Conservation (phyloP, 176 grass and related monocot species). For the Zea mays region Zm-B73-REFERENCE-NAM-5.0 NC_050098.1:6388001-6388500, state of each 20-base stretch:
- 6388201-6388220: slow-evolving; percentile 66
- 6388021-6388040: slow-evolving; percentile 42
- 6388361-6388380: slow-evolving; percentile 29
- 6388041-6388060: slow-evolving; percentile 53
- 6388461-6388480: background rate
- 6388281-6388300: slow-evolving; percentile 7
- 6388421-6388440: background rate
- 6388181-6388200: slow-evolving; percentile 63
- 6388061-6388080: slow-evolving; percentile 61
- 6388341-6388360: background rate
- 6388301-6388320: background rate
- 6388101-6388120: slow-evolving; percentile 85
- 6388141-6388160: slow-evolving; percentile 96
- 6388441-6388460: background rate
- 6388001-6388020: slow-evolving; percentile 79
- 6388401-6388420: slow-evolving; percentile 2
- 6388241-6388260: slow-evolving; percentile 13
- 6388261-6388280: background rate
- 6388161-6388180: slow-evolving; percentile 67
- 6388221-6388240: slow-evolving; percentile 1
- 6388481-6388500: background rate
- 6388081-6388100: slow-evolving; percentile 83
- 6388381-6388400: background rate
- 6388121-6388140: slow-evolving; percentile 84
- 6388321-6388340: background rate